Conservation (phyloP, 2,329 filamentous ascomycete species). For the Neonectria coccinea region DNA sequence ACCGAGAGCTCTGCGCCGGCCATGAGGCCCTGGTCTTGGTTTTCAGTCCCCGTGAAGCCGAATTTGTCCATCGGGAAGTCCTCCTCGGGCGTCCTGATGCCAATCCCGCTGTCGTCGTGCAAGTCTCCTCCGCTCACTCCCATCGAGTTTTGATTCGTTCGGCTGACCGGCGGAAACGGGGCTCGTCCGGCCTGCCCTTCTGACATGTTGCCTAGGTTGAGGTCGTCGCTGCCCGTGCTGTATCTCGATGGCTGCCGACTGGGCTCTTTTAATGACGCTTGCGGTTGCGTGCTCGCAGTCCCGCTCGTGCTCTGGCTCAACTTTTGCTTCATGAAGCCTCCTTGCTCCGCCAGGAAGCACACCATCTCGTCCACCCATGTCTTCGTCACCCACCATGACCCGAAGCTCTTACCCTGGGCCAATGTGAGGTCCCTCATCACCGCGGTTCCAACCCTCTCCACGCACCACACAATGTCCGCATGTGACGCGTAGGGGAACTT, state of each 20-base stretch:
- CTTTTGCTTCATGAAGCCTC: constrained; percentile 81
- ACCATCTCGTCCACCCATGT: constrained; percentile 97
- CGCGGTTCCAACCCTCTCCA: constrained; percentile 80
- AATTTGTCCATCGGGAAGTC: constrained; percentile 73
- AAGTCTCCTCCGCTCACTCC: constrained; percentile 56
- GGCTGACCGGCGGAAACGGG: constrained; percentile 61
- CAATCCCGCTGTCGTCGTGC: constrained; percentile 81
- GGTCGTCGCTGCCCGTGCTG: constrained; percentile 60
- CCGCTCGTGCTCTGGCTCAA: constrained; percentile 50
- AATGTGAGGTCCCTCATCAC: constrained; percentile 86
- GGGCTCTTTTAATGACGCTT: constrained; percentile 51
- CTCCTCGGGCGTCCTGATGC: constrained; percentile 75
- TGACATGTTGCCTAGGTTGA: constrained; percentile 57
- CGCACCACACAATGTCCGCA: constrained; percentile 79
- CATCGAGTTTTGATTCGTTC: constrained; percentile 56
- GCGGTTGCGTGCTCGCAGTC: constrained; percentile 48
- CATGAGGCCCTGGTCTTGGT: constrained; percentile 51
- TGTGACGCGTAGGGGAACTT: constrained; percentile 81
- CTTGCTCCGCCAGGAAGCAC: constrained; percentile 87
- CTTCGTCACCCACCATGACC: constrained; percentile 95
- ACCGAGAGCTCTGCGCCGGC: constrained; percentile 47
- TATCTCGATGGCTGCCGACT: constrained; percentile 54
- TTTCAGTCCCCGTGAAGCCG: constrained; percentile 56
- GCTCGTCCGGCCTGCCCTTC: constrained; percentile 63
- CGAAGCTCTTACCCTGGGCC: constrained; percentile 81